Conservation (phyloP, 163 green algal genomes). For the Chlamydomonas reinhardtii region DNA sequence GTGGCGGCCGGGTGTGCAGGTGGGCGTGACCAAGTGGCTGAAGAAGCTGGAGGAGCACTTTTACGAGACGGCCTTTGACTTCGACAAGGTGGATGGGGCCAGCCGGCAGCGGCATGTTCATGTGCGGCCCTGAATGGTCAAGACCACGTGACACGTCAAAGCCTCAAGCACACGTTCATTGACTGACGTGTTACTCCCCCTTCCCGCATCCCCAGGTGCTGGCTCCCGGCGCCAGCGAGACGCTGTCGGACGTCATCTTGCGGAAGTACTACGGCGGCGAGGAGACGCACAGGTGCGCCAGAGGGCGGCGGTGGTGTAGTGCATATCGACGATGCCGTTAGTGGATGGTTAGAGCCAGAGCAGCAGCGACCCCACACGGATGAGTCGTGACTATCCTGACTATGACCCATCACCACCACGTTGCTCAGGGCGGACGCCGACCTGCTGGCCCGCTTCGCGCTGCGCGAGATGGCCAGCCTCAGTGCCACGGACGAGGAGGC, state of each 20-base stretch:
- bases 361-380: no score
- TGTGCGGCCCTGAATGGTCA: no score
- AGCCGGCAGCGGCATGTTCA: no score
- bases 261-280: constrained; percentile 55
- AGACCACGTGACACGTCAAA: no score
- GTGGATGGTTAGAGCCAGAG: no score
- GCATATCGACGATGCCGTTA: no score
- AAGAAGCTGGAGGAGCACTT: constrained; percentile 68
- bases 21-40: constrained; percentile 68
- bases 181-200: no score
- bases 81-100: constrained; percentile 55
- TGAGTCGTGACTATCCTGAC: no score
- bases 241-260: constrained; percentile 50
- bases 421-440: constrained; percentile 19
- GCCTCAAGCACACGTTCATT: no score
- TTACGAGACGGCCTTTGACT: constrained; percentile 58
- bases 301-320: no score
- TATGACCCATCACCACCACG: no score
- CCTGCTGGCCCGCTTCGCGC: constrained; percentile 62
- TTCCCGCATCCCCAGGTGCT: constrained; percentile 31
- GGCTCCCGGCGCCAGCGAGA: constrained; percentile 4
- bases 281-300: constrained; percentile 14
- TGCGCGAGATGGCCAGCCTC: constrained; percentile 64
- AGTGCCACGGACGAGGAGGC: constrained; percentile 49
- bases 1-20: constrained; percentile 28